These are phyloP conservation scores for Acmispon strigosus DNA, from an alignment of 306 rosid genomes.

Conservation along the genomic window DNA sequence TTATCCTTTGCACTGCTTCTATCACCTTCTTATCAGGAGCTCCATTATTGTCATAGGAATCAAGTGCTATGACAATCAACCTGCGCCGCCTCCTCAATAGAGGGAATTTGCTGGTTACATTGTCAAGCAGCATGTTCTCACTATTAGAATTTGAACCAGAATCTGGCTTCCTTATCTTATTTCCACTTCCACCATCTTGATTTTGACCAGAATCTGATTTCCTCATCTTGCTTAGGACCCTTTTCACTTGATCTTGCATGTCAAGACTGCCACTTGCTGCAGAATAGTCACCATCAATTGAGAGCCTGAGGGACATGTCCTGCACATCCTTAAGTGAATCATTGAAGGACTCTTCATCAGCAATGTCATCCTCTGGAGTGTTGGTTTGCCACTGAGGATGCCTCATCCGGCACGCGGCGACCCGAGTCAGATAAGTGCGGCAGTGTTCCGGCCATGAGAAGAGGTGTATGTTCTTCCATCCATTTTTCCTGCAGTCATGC, in stretches of 20 bases:
- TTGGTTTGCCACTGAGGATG: constrained; percentile 32
- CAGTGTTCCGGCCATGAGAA: constrained; percentile 37
- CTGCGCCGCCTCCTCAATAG: constrained; percentile 8
- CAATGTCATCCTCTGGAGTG: constrained; percentile 12
- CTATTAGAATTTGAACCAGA: constrained; percentile 22
- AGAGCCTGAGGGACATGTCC: constrained; percentile 34
- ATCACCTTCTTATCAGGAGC: constrained; percentile 13
- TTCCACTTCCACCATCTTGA: background rate
- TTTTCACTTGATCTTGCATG: constrained; percentile 28
- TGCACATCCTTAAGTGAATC: constrained; percentile 32
- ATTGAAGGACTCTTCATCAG: constrained; percentile 20
- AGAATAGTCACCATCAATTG: constrained; percentile 25
- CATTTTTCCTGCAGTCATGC: constrained; percentile 30
- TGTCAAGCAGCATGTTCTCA: constrained; percentile 27
- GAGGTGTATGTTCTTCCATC: constrained; percentile 37
- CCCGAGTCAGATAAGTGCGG: constrained; percentile 27
- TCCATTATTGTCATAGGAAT: constrained; percentile 23
- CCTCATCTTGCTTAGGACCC: constrained; percentile 20
- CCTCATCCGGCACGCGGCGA: constrained; percentile 28
- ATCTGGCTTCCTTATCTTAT: constrained; percentile 18
- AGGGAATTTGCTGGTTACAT: constrained; percentile 16
- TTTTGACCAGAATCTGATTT: constrained; percentile 20
- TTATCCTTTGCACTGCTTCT: constrained; percentile 14
- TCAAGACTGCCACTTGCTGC: background rate
- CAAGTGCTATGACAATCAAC: constrained; percentile 31